phyloP scores from a whole-genome alignment of 371 early-diverging fungal species.

The Apophysomyces variabilis region DNA sequence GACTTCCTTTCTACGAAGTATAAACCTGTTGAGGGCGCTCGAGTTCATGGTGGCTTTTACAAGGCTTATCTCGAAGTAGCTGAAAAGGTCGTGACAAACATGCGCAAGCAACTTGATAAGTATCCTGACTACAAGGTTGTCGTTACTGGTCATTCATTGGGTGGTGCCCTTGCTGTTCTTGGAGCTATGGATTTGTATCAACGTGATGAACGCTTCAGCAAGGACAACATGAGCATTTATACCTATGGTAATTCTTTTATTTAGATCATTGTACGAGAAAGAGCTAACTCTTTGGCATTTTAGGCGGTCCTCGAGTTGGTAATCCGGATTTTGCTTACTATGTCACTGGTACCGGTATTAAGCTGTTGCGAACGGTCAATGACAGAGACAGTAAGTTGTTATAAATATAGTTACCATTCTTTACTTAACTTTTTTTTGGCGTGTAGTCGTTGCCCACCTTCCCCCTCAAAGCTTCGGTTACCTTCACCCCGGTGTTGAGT shows the following conservation, averaged over 20 bases:
- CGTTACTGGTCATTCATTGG: slow-evolving; percentile 28
- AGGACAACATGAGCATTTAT: slow-evolving; percentile 19
- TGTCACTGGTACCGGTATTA: slow-evolving; percentile 25
- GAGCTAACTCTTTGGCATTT: background rate
- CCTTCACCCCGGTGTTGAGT: slow-evolving; percentile 30
- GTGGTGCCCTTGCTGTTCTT: slow-evolving; percentile 30
- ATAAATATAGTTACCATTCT: background rate
- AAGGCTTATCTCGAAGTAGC: slow-evolving; percentile 17
- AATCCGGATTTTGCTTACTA: slow-evolving; percentile 33
- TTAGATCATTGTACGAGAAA: background rate
- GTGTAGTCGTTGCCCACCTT: slow-evolving; percentile 26
- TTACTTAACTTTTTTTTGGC: background rate
- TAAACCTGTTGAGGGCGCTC: slow-evolving; percentile 26
- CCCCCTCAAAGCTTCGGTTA: slow-evolving; percentile 23
- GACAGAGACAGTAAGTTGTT: slow-evolving; percentile 17
- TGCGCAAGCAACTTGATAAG: slow-evolving; percentile 18
- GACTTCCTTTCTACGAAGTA: slow-evolving; percentile 14
- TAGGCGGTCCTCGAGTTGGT: slow-evolving; percentile 34
- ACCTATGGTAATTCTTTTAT: slow-evolving; percentile 24
- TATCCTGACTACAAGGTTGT: slow-evolving; percentile 21
- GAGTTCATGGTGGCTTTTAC: slow-evolving; percentile 27
- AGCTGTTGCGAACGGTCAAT: slow-evolving; percentile 25
- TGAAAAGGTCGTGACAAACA: slow-evolving; percentile 9
- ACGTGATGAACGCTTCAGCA: slow-evolving; percentile 19
- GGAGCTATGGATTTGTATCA: slow-evolving; percentile 32